These are phyloP conservation scores for Hypoxylon sp. DNA, from an alignment of 2,329 filamentous ascomycete species.

Conservation along the genomic window DNA sequence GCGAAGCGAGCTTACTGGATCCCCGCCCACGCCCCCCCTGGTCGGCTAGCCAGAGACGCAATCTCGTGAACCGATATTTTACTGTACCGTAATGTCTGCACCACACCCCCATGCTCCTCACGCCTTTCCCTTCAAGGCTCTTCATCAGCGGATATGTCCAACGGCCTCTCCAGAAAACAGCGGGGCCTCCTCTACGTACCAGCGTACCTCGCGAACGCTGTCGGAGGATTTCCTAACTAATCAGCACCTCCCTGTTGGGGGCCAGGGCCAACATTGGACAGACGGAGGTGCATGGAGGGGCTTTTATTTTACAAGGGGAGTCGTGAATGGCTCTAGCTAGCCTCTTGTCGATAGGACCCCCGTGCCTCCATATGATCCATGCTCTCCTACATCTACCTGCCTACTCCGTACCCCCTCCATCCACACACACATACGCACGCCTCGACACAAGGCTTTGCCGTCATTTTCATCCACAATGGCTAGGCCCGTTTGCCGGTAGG, in stretches of 20 bases:
- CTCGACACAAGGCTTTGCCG: constrained; percentile 39
- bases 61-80: constrained; percentile 59
- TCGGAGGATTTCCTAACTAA: constrained; percentile 59
- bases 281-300: constrained; percentile 43
- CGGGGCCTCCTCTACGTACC: constrained; percentile 47
- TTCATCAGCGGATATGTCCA: constrained; percentile 54
- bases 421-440: constrained; percentile 26
- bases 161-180: constrained; percentile 58
- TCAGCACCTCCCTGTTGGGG: constrained; percentile 52
- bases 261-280: constrained; percentile 49
- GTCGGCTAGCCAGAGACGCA: constrained; percentile 48
- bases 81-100: constrained; percentile 37
- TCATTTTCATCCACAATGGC: constrained; percentile 42
- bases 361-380: constrained; percentile 49
- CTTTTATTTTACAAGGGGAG: constrained; percentile 41
- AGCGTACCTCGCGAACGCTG: constrained; percentile 45
- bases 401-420: constrained; percentile 46
- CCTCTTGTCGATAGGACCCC: constrained; percentile 42
- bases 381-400: constrained; percentile 43
- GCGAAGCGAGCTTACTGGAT: constrained; percentile 53
- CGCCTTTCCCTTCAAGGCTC: constrained; percentile 53
- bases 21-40: constrained; percentile 46
- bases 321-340: constrained; percentile 44
- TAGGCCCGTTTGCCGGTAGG: constrained; percentile 37
- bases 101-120: constrained; percentile 44